Evolutionary conservation across 2,329 filamentous ascomycete species (phyloP).

Genomic region (Colletotrichum sp.): DNA sequence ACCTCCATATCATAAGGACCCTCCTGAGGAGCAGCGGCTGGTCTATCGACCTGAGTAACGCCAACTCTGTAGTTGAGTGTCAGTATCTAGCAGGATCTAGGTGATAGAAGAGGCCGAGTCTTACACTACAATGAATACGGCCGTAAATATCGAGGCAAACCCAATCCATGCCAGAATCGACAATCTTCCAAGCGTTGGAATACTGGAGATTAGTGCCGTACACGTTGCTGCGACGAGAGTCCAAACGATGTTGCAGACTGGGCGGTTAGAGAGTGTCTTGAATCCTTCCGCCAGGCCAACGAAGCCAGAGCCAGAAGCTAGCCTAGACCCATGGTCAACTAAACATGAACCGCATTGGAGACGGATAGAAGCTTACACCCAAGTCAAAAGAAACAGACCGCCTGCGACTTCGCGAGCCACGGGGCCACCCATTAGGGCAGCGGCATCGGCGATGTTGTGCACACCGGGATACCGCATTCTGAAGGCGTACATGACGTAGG

Average conservation of each 20-base stretch:
- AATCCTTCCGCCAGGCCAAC: background rate
- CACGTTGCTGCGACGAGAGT: slow-evolving; percentile 27
- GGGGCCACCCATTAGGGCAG: slow-evolving; percentile 25
- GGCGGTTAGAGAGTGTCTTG: background rate
- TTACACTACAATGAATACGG: slow-evolving; percentile 32
- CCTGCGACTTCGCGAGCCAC: background rate
- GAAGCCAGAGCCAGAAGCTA: background rate
- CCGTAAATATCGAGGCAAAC: slow-evolving; percentile 59
- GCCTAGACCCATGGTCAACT: background rate
- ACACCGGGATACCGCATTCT: slow-evolving; percentile 27
- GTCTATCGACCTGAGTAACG: slow-evolving; percentile 25
- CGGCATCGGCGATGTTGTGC: slow-evolving; percentile 31
- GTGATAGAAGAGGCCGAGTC: background rate
- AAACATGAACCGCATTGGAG: background rate
- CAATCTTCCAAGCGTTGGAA: slow-evolving; percentile 19
- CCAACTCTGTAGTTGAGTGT: slow-evolving; percentile 22
- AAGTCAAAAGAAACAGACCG: slow-evolving; percentile 15
- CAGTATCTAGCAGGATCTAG: background rate
- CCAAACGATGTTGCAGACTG: slow-evolving; percentile 27
- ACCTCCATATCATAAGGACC: slow-evolving; percentile 27
- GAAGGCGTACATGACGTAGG: slow-evolving; percentile 30
- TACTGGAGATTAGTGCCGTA: slow-evolving; percentile 23
- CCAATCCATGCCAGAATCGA: slow-evolving; percentile 59
- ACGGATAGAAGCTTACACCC: slow-evolving; percentile 18
- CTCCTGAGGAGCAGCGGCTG: slow-evolving; percentile 23